Evolutionary conservation across 139 green algal species (phyloP).

Genomic region (Desmodesmus armatus): DNA sequence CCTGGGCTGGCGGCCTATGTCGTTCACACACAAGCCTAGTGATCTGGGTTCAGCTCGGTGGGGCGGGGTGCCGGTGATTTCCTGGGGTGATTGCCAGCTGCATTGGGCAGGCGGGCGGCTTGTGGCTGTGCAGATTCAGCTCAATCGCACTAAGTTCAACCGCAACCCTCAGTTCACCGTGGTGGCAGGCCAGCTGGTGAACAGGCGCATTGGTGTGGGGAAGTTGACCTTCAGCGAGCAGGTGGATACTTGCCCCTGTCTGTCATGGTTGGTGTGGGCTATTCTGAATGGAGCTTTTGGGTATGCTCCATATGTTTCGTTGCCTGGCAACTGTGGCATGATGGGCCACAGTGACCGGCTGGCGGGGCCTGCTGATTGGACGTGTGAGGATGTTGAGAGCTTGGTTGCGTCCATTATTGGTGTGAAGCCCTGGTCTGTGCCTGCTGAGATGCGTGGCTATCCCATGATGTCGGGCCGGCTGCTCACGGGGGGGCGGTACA

Average conservation of each 20-base stretch:
- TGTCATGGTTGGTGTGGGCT: constrained; percentile 4
- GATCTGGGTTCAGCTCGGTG: neutral
- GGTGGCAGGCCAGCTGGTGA: neutral
- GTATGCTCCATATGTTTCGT: neutral
- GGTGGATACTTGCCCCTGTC: neutral
- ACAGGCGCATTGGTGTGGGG: neutral
- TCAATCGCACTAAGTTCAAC: neutral
- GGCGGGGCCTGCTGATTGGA: neutral
- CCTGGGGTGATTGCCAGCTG: neutral
- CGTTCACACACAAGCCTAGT: neutral
- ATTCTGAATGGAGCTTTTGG: neutral
- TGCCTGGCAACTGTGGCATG: neutral
- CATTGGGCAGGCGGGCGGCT: neutral
- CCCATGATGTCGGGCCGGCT: neutral
- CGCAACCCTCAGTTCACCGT: neutral
- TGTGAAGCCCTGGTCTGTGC: neutral
- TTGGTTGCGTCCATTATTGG: neutral
- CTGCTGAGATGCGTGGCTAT: neutral
- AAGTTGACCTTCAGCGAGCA: neutral
- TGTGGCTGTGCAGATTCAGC: constrained; percentile 2
- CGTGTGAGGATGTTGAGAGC: neutral
- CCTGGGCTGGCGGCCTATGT: neutral
- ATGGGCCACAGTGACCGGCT: neutral
- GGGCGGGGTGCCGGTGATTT: neutral
- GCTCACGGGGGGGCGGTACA: too few species aligned